Base-by-base conservation (phyloP, 1,139 yeast species). In the Suhomyces bribrorum region DNA sequence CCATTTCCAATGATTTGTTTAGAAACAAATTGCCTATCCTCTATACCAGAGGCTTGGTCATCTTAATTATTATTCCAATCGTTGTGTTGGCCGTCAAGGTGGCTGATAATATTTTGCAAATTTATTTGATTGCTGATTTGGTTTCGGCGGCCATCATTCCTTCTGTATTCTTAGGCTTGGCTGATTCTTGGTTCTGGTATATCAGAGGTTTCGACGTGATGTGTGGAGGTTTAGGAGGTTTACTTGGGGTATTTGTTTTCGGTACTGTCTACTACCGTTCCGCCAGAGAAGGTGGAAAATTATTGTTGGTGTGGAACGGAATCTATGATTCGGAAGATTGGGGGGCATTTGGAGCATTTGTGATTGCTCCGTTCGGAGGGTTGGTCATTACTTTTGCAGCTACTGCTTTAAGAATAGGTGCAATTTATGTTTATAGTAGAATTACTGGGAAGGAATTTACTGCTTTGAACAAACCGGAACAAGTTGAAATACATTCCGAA, bases 281-380 rank as follows among this genome's bases (percentile, higher is more conserved):
- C 53, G 92, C 95, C 6, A 60, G 65, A 42, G 84, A 82, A 44
- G 97, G 97, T 49, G 96, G 86, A n/a, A 74, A 75, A 46, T 70
- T 89, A 34, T 59, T 85, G 41, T 72, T 89, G 43, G 64, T 85
- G 33, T 79, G 86, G 78, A 79, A 87, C 48, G 97, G 97, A 36
- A 66, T 90, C 28, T 90, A 90, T 57, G 69, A 75, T 44, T 64
- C 76, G 11, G 78, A 75, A 40, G 97, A 90, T 59, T 90, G 97
- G 97, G 87, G 95, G 53, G 81, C 95, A 0, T 90, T 89, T 64
- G 97, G 95, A 22, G 96, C 97, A 1, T 89, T 89, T 63, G 94
- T 86, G 5, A 86, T 83, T 48, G 95, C 97, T 2, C 96, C 97
- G 4, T 73, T 83, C 34, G 95, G 94, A 14, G 89, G 94, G 14